Base-by-base conservation (phyloP, 768 basidiomycete species). In the Mrakia gelida region DNA sequence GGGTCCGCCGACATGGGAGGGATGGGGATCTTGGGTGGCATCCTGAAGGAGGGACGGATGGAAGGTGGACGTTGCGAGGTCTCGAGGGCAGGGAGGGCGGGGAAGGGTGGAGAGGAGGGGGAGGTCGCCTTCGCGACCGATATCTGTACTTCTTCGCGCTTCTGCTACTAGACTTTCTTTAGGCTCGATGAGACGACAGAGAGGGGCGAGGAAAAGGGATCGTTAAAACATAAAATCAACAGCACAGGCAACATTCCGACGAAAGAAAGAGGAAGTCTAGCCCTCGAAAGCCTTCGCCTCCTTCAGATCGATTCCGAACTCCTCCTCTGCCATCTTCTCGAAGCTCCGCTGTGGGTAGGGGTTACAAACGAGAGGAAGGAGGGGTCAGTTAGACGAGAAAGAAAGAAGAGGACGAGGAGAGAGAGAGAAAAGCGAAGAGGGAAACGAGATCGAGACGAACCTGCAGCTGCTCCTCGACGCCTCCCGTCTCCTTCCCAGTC, bases 391-490 rank as follows among this genome's bases (percentile, higher is more conserved):
- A 45, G 11, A 45, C 5, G 9, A 45, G 45, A 6, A 38, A 8
- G 38, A 3, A 45, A 10, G 4, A 38, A 8, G 38, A 3, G 38
- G 38, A 38, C 38, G 45, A 45, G 2, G 45, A 45, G 45, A 45
- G 15, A 45, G 45, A 2, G 45, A 45, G 45, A 45, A 45, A 13
- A 10, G 45, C 4, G 15, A 45, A 10, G 45, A 13, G 11, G 15
- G 45, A 45, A 38, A 38, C 38, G 38, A 38, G 38, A 38, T 38
- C 11, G 45, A 45, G 45, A 45, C 45, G 45, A 45, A 45, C 45
- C 45, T 45, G 92, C 74, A 96, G 83, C 83, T 92, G 89, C 79
- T 93, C 92, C 84, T 96, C 94, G 81, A 94, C 93, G 28, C 85
- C 90, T 59, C 89, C 80, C 32, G 84, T 81, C 75, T 80, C 68